Evolutionary conservation across 2,329 filamentous ascomycete genomes (phyloP), one percentile per base, ranked within the genome.

Genomic region (Lasiodiplodia sp.): DNA sequence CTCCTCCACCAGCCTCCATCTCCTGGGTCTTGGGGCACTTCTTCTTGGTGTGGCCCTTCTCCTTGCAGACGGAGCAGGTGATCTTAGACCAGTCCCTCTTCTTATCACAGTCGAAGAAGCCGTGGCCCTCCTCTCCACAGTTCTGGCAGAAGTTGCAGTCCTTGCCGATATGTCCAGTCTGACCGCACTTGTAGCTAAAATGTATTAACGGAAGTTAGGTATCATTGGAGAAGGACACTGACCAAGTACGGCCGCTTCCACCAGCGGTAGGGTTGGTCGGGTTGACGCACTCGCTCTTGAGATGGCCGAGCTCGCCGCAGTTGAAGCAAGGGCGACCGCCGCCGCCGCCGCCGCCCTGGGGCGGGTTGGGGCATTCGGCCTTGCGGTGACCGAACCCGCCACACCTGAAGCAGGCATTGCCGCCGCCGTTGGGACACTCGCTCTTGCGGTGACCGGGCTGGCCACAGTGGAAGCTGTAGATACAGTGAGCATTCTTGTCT

Each of bases 41-140:
- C 23, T 66, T 69, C 25, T 31, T 31, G 21, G 25, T 34, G 55
- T 69, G 68, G 3, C 68, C 68, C 28, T 53, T 80, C 71, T 85
- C 69, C 40, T 79, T 71, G 73, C 88, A 90, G 76, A 88, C 88
- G 67, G 75, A 78, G 78, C 88, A 90, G 76, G 87, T 85, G 69
- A 89, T 82, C 8, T 86, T 83, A n/a, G 82, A 79, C 84, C 84
- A 85, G 73, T 88, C 85, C 51, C 80, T 82, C 31, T 38, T 38
- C 40, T n/a, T n/a, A 2, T 85, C 81, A 71, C 88, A 88, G 4
- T 87, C 85, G 21, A 81, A 82, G 70, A 82, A 78, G 53, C 83
- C 81, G 70, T 92, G 89, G 5, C 88, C 89, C 65, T 88, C 86
- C 51, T 86, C 78, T 23, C 88, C 88, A 72, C 90, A 92, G 79